Conservation (phyloP, 306 rosid genomes). For the Gynostemma pentaphyllum region DNA sequence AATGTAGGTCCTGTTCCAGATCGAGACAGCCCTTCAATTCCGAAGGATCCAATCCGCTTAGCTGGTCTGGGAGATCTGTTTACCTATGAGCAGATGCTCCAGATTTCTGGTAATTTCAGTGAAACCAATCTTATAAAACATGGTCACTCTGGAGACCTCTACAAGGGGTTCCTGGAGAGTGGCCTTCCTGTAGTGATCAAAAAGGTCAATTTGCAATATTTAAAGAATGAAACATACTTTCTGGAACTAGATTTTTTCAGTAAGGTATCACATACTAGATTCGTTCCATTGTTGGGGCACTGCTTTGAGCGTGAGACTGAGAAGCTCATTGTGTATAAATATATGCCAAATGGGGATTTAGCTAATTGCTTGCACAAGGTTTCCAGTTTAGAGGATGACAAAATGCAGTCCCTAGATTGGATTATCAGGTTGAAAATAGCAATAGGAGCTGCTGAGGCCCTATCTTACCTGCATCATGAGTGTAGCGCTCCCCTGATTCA, state of each 20-base stretch:
- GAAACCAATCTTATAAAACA: slow-evolving; percentile 61
- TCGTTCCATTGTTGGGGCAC: slow-evolving; percentile 79
- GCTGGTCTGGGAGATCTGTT: slow-evolving; percentile 51
- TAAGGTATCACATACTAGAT: slow-evolving; percentile 63
- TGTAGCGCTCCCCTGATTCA: slow-evolving; percentile 81
- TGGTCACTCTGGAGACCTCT: slow-evolving; percentile 89
- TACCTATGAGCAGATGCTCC: slow-evolving; percentile 55
- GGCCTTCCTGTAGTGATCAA: slow-evolving; percentile 65
- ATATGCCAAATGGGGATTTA: slow-evolving; percentile 81
- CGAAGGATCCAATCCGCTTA: slow-evolving; percentile 30
- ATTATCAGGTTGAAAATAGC: slow-evolving; percentile 92
- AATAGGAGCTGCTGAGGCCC: slow-evolving; percentile 84
- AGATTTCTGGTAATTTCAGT: slow-evolving; percentile 41
- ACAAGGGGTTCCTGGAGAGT: slow-evolving; percentile 36
- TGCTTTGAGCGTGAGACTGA: slow-evolving; percentile 71
- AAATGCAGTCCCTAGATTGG: slow-evolving; percentile 69
- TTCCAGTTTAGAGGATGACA: slow-evolving; percentile 25
- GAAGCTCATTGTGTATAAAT: slow-evolving; percentile 71
- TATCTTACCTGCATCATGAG: slow-evolving; percentile 65
- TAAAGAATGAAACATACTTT: slow-evolving; percentile 40
- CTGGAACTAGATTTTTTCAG: slow-evolving; percentile 52
- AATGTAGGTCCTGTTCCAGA: slow-evolving; percentile 39
- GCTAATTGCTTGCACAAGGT: slow-evolving; percentile 55
- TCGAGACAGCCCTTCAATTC: slow-evolving; percentile 32
- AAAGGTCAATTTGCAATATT: slow-evolving; percentile 41